These are phyloP conservation scores for Salix koriyanagi DNA, from an alignment of 345 rosid genomes.

Conservation along the genomic window DNA sequence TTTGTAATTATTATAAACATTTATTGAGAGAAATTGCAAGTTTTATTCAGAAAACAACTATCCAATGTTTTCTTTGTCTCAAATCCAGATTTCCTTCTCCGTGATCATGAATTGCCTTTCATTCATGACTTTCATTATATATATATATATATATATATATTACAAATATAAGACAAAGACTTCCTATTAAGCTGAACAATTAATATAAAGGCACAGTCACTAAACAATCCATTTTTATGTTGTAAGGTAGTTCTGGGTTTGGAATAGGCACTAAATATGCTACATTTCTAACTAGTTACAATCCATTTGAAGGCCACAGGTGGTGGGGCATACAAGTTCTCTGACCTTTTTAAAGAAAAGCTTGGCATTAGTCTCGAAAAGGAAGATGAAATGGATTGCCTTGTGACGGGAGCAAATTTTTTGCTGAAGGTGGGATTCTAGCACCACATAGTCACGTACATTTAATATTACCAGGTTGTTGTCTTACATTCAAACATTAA, in stretches of 20 bases:
- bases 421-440: slow-evolving; percentile 66
- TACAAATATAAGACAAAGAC: too few species aligned
- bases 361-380: slow-evolving; percentile 92
- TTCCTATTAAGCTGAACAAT: not conserved
- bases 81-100: not conserved
- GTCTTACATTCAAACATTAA: not conserved
- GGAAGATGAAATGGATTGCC: slow-evolving; percentile 99
- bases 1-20: not conserved
- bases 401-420: slow-evolving; percentile 97
- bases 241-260: not conserved
- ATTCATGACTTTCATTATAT: not conserved
- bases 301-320: slow-evolving; percentile 83
- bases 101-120: not conserved
- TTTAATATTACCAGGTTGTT: slow-evolving; percentile 1
- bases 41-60: not conserved
- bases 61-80: not conserved
- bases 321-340: slow-evolving; percentile 95
- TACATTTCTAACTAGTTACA: slow-evolving; percentile 12
- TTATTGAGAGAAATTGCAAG: not conserved
- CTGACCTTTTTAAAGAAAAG: slow-evolving; percentile 90
- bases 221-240: not conserved
- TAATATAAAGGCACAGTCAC: not conserved
- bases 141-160: too few species aligned
- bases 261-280: not conserved
- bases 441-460: not conserved